Percentiles rank a stretch among this genome's conserved stretches.
These are phyloP conservation scores for Mucor indicus DNA, from an alignment of 371 early-diverging fungal genomes.

Conservation along the genomic window DNA sequence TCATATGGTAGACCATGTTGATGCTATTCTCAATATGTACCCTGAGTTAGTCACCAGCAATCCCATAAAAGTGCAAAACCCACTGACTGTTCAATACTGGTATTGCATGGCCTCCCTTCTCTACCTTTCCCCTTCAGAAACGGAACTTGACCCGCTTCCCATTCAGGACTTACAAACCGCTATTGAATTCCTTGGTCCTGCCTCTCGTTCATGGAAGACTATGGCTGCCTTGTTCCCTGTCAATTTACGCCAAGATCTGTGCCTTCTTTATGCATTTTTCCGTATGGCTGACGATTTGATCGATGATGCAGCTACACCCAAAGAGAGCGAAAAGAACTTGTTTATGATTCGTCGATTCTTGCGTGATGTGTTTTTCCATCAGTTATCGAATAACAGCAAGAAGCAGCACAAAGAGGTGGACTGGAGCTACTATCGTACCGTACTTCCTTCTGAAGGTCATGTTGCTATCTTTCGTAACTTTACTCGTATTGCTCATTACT, in stretches of 20 bases:
- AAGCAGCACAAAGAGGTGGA: slow-evolving; percentile 3
- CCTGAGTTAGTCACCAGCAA: slow-evolving; percentile 25
- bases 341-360: slow-evolving; percentile 28
- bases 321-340: slow-evolving; percentile 19
- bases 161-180: slow-evolving; percentile 30
- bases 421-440: slow-evolving; percentile 23
- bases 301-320: slow-evolving; percentile 35
- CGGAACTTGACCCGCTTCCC: slow-evolving; percentile 23
- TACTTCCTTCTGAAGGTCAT: slow-evolving; percentile 19
- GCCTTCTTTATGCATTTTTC: slow-evolving; percentile 54
- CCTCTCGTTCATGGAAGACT: slow-evolving; percentile 49
- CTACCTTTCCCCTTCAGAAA: slow-evolving; percentile 15
- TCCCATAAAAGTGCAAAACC: no score
- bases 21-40: slow-evolving; percentile 32
- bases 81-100: slow-evolving; percentile 31
- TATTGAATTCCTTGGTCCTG: slow-evolving; percentile 25
- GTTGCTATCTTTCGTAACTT: slow-evolving; percentile 32
- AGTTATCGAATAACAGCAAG: neutral
- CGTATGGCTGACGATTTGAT: slow-evolving; percentile 58
- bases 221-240: slow-evolving; percentile 51
- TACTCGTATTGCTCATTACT: slow-evolving; percentile 33
- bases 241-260: slow-evolving; percentile 46
- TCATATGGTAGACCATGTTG: slow-evolving; percentile 39
- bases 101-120: slow-evolving; percentile 14
- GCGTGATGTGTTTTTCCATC: slow-evolving; percentile 15